phyloP scores from a whole-genome alignment of 2,329 filamentous ascomycete species.

The Dactylellina parvicollis region DNA sequence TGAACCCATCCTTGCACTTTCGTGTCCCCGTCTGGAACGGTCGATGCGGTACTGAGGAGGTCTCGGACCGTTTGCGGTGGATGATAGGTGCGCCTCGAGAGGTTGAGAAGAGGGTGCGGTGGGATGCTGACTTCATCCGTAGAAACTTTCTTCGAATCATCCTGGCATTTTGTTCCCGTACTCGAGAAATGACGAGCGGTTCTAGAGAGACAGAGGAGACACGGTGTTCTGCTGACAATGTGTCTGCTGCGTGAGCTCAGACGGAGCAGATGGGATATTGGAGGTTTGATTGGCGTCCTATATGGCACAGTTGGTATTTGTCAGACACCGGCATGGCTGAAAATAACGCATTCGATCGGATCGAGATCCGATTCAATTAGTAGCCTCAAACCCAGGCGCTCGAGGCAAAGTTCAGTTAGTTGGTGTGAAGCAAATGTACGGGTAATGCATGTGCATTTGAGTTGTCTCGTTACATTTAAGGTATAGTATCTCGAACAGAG shows the following conservation, averaged over 20 bases:
- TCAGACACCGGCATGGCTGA: neutral
- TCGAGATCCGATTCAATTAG: neutral
- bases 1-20: slow-evolving; percentile 81
- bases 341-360: neutral
- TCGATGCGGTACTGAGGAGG: slow-evolving; percentile 1
- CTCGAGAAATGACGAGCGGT: slow-evolving; percentile 2
- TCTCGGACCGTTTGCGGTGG: slow-evolving; percentile 14
- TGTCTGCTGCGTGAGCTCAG: neutral
- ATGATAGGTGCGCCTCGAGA: neutral
- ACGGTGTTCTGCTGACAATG: neutral
- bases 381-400: neutral
- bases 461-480: no score
- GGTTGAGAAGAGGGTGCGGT: neutral
- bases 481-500: no score
- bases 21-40: slow-evolving; percentile 58
- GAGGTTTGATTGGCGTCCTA: slow-evolving; percentile 16
- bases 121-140: neutral
- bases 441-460: neutral
- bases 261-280: slow-evolving; percentile 1
- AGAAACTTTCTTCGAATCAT: neutral
- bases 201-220: slow-evolving; percentile 6
- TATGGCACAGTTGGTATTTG: neutral
- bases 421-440: no score
- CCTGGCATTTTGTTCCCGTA: neutral
- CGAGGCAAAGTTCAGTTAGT: no score